Evolutionary conservation across 148 eudicot genomes (phyloP), one percentile per base, ranked within the genome.

Genomic region (Camellia granthamiana): DNA sequence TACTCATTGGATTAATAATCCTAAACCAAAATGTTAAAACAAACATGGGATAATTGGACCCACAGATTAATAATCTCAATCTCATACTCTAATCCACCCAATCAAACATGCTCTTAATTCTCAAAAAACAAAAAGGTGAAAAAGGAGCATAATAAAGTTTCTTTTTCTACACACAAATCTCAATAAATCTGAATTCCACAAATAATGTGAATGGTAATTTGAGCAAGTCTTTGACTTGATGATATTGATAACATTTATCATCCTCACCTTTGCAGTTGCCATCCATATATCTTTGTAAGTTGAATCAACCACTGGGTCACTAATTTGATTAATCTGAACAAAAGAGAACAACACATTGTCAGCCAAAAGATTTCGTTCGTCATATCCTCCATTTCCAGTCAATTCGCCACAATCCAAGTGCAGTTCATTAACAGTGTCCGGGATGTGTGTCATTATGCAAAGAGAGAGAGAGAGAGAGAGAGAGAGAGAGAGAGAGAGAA

Each of bases 271-370:
- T 51, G 99, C 99, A 81, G 93, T 97, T 72, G 98, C 95, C 99
- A 92, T 94, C 99, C 99, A 97, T 85, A 90, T 92, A 84, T 92
- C 94, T 85, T 89, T 97, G 87, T 92, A 97, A 74, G 98, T 94
- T 80, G 97, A 75, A 83, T 97, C 98, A 77, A 82, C 84, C 82
- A 94, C 94, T 41, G 99, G 99, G 77, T 97, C 99, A 72, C 71
- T 84, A n/a, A 97, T 91, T 85, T 84, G 87, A 60, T 85, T 68
- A 71, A 88, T 81, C 99, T 97, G 88, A 52, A 60, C 65, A 59
- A 15, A 38, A 42, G 78, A 71, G 19, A 61, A 80, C 7, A 60
- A 59, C 3, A 49, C 6, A 12, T 47, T 38, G 63, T 67, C 65
- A 81, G 47, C 52, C 54, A 66, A 63, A 49, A 49, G 7, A 4